Base-by-base conservation (phyloP, 2,329 filamentous ascomycete genomes). In the Monilinia vaccinii-corymbosi region DNA sequence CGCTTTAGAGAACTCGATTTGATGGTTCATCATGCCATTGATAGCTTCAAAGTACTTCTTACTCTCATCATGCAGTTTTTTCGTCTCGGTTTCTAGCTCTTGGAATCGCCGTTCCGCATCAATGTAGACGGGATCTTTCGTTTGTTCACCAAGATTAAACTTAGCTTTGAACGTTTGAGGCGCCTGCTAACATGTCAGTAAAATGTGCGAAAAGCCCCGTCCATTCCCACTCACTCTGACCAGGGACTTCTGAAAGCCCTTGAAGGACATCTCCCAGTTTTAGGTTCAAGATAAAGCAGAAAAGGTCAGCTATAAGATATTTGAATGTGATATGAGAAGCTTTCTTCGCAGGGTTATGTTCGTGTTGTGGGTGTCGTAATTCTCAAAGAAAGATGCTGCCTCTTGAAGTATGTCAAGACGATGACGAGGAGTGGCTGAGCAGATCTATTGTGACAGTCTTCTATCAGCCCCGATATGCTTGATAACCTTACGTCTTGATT, bases 1-100 rank as follows among this genome's bases (percentile, higher is more conserved):
- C 66, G 92, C 90, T 76, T 96, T 85, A 69, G 93, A 96, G 78
- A 99, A 99, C 73, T 96, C 93, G 75, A 99, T 97, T 78, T 99
- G 94, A 76, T 97, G 92, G 72, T 80, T 84, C 70, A 99, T 83
- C 94, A 99, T 99, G 79, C 88, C 89, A 77, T 97, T 97, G 77
- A 99, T 97, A 72, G 94, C 90, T 58, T 96, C 86, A 70, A 96
- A 97, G 75, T 99, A 99, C 77, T 96, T 97, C 75, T 92, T 89
- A 60, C 91, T 96, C 76, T 97, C 93, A 78, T 96, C 91, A 76
- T 97, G 93, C 34, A 97, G 85, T 75, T 89, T 93, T 81, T 97
- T 97, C 40, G 94, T 97, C 78, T 99, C 92, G 66, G 80, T 87
- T 76, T 99, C 94, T 65, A 99, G 82, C 77, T 99, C 94, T 66